Evolutionary conservation across 805 yeast species (phyloP), one percentile per base, ranked within the genome.

Genomic region (Candida multigemmis): DNA sequence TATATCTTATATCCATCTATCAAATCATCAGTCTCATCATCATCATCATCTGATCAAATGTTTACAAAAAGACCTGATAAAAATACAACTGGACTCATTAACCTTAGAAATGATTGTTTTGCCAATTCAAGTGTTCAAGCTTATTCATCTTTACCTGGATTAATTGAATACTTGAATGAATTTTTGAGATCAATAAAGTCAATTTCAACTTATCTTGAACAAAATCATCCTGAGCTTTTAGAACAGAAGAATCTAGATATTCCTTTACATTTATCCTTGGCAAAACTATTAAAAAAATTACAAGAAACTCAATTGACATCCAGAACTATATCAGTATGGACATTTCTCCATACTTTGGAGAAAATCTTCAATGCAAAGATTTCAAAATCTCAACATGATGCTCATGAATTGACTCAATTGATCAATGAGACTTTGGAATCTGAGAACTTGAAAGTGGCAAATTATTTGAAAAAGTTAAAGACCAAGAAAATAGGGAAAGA

Each of bases 81-180:
- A 37, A 61, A 72, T 42, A 79, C 94, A 7, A 84, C 91, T 0
- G 96, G 96, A 3, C 58, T 89, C 23, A 65, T 77, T 38, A 91
- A 89, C 50, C 63, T 77, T 36, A 70, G 87, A 33, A 83, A 84
- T 38, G 96, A 86, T 48, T 89, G 98, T 50, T 89, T 84, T 57
- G 95, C 95, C 34, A 89, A 91, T 45, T 72, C 93, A 6, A 76
- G 87, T 1, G 44, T 91, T 12, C 98, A 89, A 49, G 91, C 87
- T 0, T 64, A 81, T 29, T 69, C 77, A 11, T 55, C 85, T 0
- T 46, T 78, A 11, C 77, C 82, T 1, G 66, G 68, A 0, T 44
- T 82, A 25, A 71, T 77, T 19, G 56, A 53, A 4, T 81, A 82
- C 40, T 48, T 81, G 34, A 74, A 61, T 31, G 41, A 46, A 16